Evolutionary conservation across 768 basidiomycete genomes (phyloP).

Genomic region (Rhodotorula babjevae): DNA sequence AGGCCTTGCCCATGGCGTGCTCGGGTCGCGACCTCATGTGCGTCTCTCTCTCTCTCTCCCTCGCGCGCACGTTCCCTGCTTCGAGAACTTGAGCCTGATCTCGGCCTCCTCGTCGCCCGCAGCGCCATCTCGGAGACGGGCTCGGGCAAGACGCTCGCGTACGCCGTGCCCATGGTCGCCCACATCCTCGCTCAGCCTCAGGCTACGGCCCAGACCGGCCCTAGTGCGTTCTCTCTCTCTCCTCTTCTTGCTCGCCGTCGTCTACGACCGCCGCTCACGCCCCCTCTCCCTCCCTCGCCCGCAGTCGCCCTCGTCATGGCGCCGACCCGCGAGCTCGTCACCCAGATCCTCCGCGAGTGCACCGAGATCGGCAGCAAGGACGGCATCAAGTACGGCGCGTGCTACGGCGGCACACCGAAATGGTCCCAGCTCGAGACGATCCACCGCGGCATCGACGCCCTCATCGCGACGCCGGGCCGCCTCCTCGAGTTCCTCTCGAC

Average conservation of each 20-base stretch:
- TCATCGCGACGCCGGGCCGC: conserved; percentile 91
- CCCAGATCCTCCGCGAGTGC: conserved; percentile 73
- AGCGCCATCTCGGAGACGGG: conserved; percentile 94
- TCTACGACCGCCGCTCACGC: no score
- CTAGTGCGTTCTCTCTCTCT: conserved; percentile 56
- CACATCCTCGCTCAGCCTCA: conserved; percentile 68
- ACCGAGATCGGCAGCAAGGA: conserved; percentile 56
- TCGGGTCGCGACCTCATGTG: conserved; percentile 90
- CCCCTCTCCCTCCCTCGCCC: neutral
- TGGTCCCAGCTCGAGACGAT: conserved; percentile 72
- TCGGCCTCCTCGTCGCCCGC: conserved; percentile 66
- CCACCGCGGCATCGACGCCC: conserved; percentile 75
- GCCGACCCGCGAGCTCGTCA: conserved; percentile 88
- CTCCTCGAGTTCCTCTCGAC: conserved; percentile 87
- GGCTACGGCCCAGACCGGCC: conserved; percentile 61
- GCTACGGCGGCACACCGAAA: conserved; percentile 75
- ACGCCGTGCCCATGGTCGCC: conserved; percentile 76
- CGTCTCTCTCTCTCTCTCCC: conserved; percentile 43
- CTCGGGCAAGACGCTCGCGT: conserved; percentile 94
- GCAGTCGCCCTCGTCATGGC: conserved; percentile 71
- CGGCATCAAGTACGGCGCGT: neutral
- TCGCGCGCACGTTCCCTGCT: conserved; percentile 51
- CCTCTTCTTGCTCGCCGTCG: no score
- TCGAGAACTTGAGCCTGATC: neutral
- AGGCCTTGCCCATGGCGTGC: conserved; percentile 88